A percentile compares a stretch with the other conserved stretches of the same genome.
phyloP scores from a whole-genome alignment of 805 yeast genomes.

The Phaffomyces thermotolerans region DNA sequence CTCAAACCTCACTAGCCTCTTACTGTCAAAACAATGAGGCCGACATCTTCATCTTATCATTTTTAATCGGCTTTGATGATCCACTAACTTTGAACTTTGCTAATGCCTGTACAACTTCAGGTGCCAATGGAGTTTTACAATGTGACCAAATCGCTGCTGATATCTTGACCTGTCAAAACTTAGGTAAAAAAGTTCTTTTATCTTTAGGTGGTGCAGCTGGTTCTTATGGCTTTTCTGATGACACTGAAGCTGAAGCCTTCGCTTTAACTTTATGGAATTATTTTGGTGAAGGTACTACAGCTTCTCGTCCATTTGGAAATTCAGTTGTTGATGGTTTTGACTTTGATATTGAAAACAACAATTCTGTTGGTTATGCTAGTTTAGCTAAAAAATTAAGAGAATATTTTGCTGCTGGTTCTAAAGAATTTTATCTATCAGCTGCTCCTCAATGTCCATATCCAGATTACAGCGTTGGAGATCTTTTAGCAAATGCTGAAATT shows the following conservation, averaged over 20 bases:
- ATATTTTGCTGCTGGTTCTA: constrained; percentile 45
- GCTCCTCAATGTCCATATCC: constrained; percentile 93
- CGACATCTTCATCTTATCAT: constrained; percentile 67
- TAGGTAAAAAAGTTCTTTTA: constrained; percentile 73
- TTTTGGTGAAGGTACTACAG: constrained; percentile 51
- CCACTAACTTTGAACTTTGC: constrained; percentile 49
- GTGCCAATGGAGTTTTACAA: constrained; percentile 34
- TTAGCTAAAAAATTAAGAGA: constrained; percentile 49
- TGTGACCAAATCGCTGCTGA: constrained; percentile 59
- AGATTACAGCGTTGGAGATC: constrained; percentile 59
- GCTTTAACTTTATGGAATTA: constrained; percentile 57
- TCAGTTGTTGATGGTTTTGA: constrained; percentile 88
- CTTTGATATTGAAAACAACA: constrained; percentile 73
- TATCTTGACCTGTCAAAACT: constrained; percentile 67
- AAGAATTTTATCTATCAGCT: constrained; percentile 68
- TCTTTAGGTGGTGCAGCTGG: constrained; percentile 75
- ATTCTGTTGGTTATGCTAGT: constrained; percentile 58
- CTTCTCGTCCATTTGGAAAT: constrained; percentile 60
- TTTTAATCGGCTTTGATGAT: constrained; percentile 46
- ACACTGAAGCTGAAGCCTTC: constrained; percentile 62
- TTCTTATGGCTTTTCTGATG: constrained; percentile 80
- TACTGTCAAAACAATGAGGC: constrained; percentile 67
- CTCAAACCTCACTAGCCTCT: constrained; percentile 35
- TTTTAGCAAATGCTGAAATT: constrained; percentile 50
- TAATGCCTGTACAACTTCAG: constrained; percentile 34